Conservation (phyloP, 2,329 filamentous ascomycete species). For the Macrophomina phaseolina region DNA sequence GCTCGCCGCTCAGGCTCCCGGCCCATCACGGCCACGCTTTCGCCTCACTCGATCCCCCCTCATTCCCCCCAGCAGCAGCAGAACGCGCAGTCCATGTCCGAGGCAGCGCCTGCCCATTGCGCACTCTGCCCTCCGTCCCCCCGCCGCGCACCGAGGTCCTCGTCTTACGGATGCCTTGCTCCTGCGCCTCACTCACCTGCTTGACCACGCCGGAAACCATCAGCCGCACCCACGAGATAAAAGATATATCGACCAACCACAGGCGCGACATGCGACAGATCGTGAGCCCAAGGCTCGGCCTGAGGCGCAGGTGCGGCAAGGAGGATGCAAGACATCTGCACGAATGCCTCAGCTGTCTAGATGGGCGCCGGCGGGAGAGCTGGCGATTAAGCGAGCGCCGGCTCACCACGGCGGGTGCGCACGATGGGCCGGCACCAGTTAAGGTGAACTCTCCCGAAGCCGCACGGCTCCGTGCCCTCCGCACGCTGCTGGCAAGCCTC, state of each 20-base stretch:
- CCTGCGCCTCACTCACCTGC: neutral
- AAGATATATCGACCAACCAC: neutral
- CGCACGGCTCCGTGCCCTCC: neutral
- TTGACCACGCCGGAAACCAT: neutral
- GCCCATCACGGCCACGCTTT: neutral
- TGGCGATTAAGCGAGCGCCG: constrained; percentile 13
- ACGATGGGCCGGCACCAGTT: neutral
- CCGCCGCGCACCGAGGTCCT: neutral
- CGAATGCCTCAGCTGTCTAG: neutral
- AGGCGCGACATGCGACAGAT: neutral
- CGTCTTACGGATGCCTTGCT: neutral
- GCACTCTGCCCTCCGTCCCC: neutral
- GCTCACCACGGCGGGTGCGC: constrained; percentile 2
- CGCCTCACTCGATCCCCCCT: neutral
- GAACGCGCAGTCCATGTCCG: neutral
- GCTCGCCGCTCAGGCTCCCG: too few species aligned
- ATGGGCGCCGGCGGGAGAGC: neutral
- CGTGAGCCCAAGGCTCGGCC: neutral
- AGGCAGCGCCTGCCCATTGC: neutral
- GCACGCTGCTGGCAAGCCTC: constrained; percentile 1
- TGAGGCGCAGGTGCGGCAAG: constrained; percentile 16
- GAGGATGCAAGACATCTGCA: constrained; percentile 9
- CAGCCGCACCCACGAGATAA: neutral
- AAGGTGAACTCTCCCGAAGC: constrained; percentile 13
- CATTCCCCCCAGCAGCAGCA: neutral